Conservation (phyloP, 805 yeast species). For the Hagleromyces aurorensis region DNA sequence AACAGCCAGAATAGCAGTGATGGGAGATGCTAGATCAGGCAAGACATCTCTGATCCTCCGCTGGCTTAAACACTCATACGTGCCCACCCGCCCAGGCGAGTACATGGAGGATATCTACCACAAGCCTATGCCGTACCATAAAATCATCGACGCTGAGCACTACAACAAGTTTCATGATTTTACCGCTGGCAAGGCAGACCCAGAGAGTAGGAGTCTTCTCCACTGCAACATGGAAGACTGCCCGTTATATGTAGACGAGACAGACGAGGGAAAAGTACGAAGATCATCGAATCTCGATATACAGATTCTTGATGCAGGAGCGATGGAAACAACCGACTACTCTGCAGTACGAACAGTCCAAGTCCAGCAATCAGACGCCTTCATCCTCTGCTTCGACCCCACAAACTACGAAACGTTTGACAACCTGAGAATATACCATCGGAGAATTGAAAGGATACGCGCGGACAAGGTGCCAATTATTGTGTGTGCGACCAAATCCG, state of each 20-base stretch:
- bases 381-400: constrained; percentile 23
- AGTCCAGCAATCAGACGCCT: constrained; percentile 26
- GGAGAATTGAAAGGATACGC: constrained; percentile 17
- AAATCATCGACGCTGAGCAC: neutral
- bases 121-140: constrained; percentile 3
- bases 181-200: neutral
- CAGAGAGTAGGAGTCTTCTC: no score
- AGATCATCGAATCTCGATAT: constrained; percentile 10
- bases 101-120: constrained; percentile 17
- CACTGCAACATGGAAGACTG: no score
- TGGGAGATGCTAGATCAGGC: constrained; percentile 22
- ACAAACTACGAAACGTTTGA: constrained; percentile 17
- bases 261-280: neutral
- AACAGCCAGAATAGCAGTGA: constrained; percentile 18
- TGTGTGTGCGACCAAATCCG: constrained; percentile 18
- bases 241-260: neutral
- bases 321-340: constrained; percentile 17
- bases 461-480: constrained; percentile 17
- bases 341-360: constrained; percentile 20
- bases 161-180: neutral
- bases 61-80: constrained; percentile 13
- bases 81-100: constrained; percentile 2
- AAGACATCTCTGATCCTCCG: constrained; percentile 21
- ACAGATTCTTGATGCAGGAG: constrained; percentile 20
- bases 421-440: constrained; percentile 13